A percentile compares a stretch with the other conserved stretches of the same genome.
phyloP scores from a whole-genome alignment of 73 alveolate genomes.

The Urostyla sp. region DNA sequence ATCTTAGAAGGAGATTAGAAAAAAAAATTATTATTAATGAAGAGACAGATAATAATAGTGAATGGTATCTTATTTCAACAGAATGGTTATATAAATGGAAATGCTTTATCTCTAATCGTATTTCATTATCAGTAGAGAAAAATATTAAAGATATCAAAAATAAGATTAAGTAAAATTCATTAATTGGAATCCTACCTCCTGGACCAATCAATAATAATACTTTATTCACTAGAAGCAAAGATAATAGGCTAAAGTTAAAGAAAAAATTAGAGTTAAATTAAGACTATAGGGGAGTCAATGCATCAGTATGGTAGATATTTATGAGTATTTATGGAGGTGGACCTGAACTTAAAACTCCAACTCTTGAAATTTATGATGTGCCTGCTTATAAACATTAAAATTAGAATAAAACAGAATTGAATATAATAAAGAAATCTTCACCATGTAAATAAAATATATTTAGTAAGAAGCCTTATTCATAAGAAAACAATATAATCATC shows the following conservation, averaged over 20 bases:
- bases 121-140: background rate
- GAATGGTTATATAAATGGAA: constrained; percentile 52
- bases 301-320: constrained; percentile 43
- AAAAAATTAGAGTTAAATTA: background rate
- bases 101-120: constrained; percentile 25
- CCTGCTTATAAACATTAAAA: too few relatives aligned
- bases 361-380: too few relatives aligned
- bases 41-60: constrained; percentile 1
- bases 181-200: constrained; percentile 50
- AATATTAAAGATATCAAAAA: background rate
- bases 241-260: background rate
- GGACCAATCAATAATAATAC: constrained; percentile 44
- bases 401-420: too few relatives aligned
- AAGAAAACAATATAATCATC: too few relatives aligned
- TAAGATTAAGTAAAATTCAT: background rate
- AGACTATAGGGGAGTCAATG: constrained; percentile 43
- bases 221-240: constrained; percentile 8
- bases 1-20: constrained; percentile 32
- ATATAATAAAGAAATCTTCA: too few relatives aligned
- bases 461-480: too few relatives aligned
- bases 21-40: constrained; percentile 27
- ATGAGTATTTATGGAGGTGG: constrained; percentile 58
- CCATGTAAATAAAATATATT: too few relatives aligned
- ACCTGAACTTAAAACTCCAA: too few relatives aligned
- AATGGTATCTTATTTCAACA: constrained; percentile 44